Evolutionary conservation across 208 protist genomes (phyloP), one percentile per base, ranked within the genome.

Genomic region (Zelonia costaricensis): DNA sequence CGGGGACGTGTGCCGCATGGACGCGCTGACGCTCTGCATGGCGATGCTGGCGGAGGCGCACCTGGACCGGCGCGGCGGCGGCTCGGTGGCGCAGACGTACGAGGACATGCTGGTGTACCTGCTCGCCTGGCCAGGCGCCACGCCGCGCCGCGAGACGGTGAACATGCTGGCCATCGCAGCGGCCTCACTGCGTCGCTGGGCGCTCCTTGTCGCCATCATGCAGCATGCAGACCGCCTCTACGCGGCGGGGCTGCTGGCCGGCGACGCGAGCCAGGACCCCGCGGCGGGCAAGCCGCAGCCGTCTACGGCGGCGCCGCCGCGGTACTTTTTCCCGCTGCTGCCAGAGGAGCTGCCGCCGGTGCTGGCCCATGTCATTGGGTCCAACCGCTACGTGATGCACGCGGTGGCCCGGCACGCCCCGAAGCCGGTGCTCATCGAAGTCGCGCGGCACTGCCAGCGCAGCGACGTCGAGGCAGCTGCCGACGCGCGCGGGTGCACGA

Each of bases 341-440:
- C 59, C 74, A 0, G 70, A 74, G 33, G 84, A 89, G 38, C 53
- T 94, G 9, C 84, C 84, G 8, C 69, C 60, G 3, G 60, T 88
- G 10, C 57, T 94, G 53, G 53, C 49, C 9, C 56, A 59, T 27
- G 45, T 80, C 28, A 59, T 94, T 27, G 82, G 84, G 3, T 40
- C 56, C 30, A 57, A 73, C 30, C 78, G 82, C 25, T 82, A 94
- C 67, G 75, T 88, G 23, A 84, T 92, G 71, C 88, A 94, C 45
- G 62, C 65, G 7, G 80, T 60, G 15, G 82, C 84, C 6, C 62
- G 63, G 16, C 64, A 31, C 46, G 88, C 80, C 0, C 63, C 81
- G 0, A 74, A 74, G 51, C 83, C 88, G 15, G 59, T 82, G 20
- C 44, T 92, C 39, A 44, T 91, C 9, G 64, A 73, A 33, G 49